Conservation (phyloP, 345 rosid genomes). For the Aurinia saxatilis region DNA sequence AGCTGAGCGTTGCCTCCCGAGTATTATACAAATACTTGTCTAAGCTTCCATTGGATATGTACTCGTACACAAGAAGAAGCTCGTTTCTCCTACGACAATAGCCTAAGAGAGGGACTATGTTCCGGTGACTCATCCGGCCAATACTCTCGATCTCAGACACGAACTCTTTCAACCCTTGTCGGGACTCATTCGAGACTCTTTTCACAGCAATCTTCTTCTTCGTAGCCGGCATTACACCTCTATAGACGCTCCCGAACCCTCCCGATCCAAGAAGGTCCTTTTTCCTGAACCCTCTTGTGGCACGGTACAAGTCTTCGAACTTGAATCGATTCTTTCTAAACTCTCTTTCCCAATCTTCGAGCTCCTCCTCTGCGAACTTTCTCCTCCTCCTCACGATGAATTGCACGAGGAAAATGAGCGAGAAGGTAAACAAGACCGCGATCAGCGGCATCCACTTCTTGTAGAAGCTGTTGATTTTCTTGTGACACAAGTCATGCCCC, state of each 20-base stretch:
- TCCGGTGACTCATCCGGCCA: conserved; percentile 76
- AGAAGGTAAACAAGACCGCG: conserved; percentile 3
- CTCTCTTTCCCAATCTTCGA: conserved; percentile 69
- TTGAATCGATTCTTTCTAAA: conserved; percentile 52
- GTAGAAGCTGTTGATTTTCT: conserved; percentile 2
- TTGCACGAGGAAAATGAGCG: background rate
- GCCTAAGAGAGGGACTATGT: conserved; percentile 69
- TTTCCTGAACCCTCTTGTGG: conserved; percentile 54
- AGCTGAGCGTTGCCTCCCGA: conserved; percentile 36
- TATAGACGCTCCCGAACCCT: conserved; percentile 70
- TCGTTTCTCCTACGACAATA: conserved; percentile 64
- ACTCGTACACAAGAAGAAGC: conserved; percentile 69
- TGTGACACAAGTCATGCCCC: background rate
- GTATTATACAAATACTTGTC: conserved; percentile 56
- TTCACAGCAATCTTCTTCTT: conserved; percentile 59
- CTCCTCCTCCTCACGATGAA: conserved; percentile 29
- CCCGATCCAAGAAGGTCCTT: conserved; percentile 63
- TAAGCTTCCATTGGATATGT: conserved; percentile 81
- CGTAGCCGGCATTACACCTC: conserved; percentile 42
- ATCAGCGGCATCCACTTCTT: conserved; percentile 27
- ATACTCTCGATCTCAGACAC: conserved; percentile 66
- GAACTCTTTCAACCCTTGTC: conserved; percentile 77
- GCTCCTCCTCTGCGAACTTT: conserved; percentile 46
- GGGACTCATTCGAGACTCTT: conserved; percentile 59
- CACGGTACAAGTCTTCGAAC: conserved; percentile 52